These are phyloP conservation scores for Sarcomyxa edulis DNA, from an alignment of 768 basidiomycete genomes.

Conservation along the genomic window DNA sequence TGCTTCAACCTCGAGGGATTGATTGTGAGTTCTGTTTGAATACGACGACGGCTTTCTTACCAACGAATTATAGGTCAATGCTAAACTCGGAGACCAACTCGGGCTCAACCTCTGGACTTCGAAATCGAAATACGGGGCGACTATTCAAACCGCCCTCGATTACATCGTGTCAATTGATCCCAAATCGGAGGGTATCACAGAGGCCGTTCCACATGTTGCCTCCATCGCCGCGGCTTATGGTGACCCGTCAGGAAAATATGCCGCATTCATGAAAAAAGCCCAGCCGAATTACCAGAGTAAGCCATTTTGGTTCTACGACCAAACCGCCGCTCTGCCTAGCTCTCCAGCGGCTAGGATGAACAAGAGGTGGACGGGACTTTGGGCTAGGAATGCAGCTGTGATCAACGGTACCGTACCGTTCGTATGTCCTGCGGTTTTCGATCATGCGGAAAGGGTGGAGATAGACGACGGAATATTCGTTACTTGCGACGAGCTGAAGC, in stretches of 20 bases:
- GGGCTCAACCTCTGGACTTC: constrained; percentile 42
- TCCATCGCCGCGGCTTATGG: constrained; percentile 48
- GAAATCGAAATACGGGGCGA: constrained; percentile 42
- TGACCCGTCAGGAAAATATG: constrained; percentile 46
- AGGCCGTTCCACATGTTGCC: constrained; percentile 45
- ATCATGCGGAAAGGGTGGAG: constrained; percentile 21
- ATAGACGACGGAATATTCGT: constrained; percentile 38
- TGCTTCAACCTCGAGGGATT: constrained; percentile 55
- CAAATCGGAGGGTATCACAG: constrained; percentile 31
- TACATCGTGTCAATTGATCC: constrained; percentile 38
- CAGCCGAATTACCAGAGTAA: constrained; percentile 25
- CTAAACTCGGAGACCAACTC: constrained; percentile 48
- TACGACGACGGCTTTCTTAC: not conserved
- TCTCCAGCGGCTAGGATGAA: constrained; percentile 25
- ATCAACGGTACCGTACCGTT: no score
- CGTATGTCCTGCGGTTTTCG: constrained; percentile 34
- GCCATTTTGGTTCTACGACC: constrained; percentile 45
- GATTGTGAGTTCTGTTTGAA: constrained; percentile 32
- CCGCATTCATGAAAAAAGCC: constrained; percentile 31
- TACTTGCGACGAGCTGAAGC: constrained; percentile 35
- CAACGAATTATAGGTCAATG: constrained; percentile 34
- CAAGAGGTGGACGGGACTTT: constrained; percentile 13
- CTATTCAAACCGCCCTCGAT: constrained; percentile 49
- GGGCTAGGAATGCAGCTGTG: no score
- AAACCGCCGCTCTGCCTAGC: constrained; percentile 31